Evolutionary conservation across 805 yeast species (phyloP).

Genomic region (Tetrapisispora taiwanensis): DNA sequence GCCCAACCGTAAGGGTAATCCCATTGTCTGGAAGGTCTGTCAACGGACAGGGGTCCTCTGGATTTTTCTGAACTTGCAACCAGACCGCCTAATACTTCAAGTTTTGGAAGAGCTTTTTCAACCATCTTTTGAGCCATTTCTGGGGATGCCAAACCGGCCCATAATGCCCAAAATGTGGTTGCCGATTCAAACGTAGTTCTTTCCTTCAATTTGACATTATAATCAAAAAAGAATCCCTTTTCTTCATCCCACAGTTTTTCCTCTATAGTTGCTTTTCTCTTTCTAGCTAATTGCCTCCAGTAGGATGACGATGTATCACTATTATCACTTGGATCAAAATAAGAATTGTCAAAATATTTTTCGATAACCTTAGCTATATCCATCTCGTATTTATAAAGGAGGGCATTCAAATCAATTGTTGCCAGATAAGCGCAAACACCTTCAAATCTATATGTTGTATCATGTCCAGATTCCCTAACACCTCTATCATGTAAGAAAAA

Average conservation of each 20-base stretch:
- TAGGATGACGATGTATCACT: constrained; percentile 35
- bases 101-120: constrained; percentile 45
- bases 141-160: constrained; percentile 62
- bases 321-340: constrained; percentile 32
- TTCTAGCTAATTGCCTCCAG: constrained; percentile 56
- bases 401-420: constrained; percentile 78
- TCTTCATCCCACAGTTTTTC: constrained; percentile 78
- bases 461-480: constrained; percentile 94
- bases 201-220: constrained; percentile 47
- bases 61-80: constrained; percentile 73
- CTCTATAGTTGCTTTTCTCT: constrained; percentile 46
- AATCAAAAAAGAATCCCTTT: constrained; percentile 73
- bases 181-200: constrained; percentile 72
- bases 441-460: constrained; percentile 82
- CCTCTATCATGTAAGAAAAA: constrained; percentile 89
- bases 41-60: constrained; percentile 58
- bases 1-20: constrained; percentile 99
- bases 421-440: constrained; percentile 84
- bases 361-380: constrained; percentile 67
- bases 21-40: constrained; percentile 91
- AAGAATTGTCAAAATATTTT: constrained; percentile 42
- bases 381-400: constrained; percentile 79
- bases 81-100: constrained; percentile 84
- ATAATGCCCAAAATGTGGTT: constrained; percentile 85
- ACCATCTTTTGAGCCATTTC: constrained; percentile 63